Evolutionary conservation across 164 flowering plant species (phyloP), one percentile per base, ranked within the genome.

Genomic region (Buxus sempervirens): DNA sequence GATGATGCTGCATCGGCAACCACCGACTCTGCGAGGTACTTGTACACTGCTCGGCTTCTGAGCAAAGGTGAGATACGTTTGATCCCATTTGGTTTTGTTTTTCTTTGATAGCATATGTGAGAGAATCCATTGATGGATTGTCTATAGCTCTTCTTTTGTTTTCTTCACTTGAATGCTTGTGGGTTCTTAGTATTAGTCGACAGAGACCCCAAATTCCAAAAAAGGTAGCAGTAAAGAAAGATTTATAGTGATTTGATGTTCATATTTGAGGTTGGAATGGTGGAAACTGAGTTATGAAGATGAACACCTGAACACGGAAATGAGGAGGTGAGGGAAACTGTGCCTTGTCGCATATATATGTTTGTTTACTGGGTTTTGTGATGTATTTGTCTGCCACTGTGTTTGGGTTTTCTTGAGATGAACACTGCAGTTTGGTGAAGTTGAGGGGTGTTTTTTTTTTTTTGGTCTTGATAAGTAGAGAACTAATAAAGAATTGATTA

Each of bases 1-100:
- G 90, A 86, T 86, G 88, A 86, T 86, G 88, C 90, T 83, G 84
- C 90, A 81, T 78, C 87, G 64, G 86, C 84, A 81, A 81, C 72
- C 67, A 74, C 74, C 76, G 80, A 79, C 88, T 84, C 60, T 58
- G 64, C 61, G 60, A 24, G 26, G 8, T 15, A 61, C 4, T 21
- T 38, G 18, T 60, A 24, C 10, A 13, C 49, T 9, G 21, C 49
- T 36, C 19, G 27, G 49, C 49, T 51, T 36, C 22, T 25, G 9
- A 53, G 21, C 58, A 60, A 54, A 58, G 60, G 64, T 58, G 57
- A 54, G 14, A 16, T 54, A 32, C n/a, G n/a, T 38, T 59, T 24
- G 32, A 19, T 16, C 23, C 20, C 57, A 1, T 16, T 54, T n/a
- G n/a, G n/a, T 54, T 54, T 54, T 54, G 20, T 54, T 20, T 49